These are phyloP conservation scores for Raffaelea deltoideospora DNA, from an alignment of 2,329 filamentous ascomycete genomes.

Conservation along the genomic window DNA sequence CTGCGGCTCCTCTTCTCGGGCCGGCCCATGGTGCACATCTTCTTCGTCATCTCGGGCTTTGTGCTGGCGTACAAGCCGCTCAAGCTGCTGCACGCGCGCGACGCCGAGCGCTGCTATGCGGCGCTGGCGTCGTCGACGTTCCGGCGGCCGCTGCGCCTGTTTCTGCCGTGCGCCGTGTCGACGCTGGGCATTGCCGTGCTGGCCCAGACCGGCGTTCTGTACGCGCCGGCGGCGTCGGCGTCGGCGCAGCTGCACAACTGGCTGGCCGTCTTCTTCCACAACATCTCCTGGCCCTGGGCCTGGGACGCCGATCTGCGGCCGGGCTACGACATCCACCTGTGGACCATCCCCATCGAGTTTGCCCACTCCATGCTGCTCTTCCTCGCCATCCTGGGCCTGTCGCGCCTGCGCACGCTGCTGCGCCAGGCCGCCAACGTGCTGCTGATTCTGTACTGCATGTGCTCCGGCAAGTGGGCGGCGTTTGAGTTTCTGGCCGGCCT, in stretches of 20 bases:
- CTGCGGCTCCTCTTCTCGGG: slow-evolving; percentile 27
- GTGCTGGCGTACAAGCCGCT: slow-evolving; percentile 29
- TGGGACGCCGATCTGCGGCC: slow-evolving; percentile 19
- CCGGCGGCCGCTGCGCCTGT: slow-evolving; percentile 29
- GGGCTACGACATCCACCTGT: slow-evolving; percentile 27
- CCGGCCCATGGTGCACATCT: slow-evolving; percentile 33
- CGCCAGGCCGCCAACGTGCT: slow-evolving; percentile 16
- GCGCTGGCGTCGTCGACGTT: slow-evolving; percentile 30
- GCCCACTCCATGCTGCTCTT: slow-evolving; percentile 29
- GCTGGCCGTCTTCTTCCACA: slow-evolving; percentile 16
- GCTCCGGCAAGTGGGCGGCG: slow-evolving; percentile 24
- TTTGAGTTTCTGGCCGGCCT: slow-evolving; percentile 31
- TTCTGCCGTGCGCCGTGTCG: slow-evolving; percentile 27
- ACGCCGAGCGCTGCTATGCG: slow-evolving; percentile 20
- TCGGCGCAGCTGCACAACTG: slow-evolving; percentile 16
- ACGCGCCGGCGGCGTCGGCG: slow-evolving; percentile 13
- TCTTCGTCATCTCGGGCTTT: slow-evolving; percentile 36
- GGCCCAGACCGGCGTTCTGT: slow-evolving; percentile 16
- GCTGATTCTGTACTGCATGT: slow-evolving; percentile 22
- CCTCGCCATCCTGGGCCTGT: slow-evolving; percentile 21
- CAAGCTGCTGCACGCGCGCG: slow-evolving; percentile 22
- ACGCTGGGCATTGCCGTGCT: slow-evolving; percentile 23
- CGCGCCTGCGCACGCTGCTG: slow-evolving; percentile 17
- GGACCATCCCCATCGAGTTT: slow-evolving; percentile 33
- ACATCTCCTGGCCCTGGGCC: slow-evolving; percentile 20